Conservation (phyloP, 345 rosid species). For the Microthlaspi erraticum region DNA sequence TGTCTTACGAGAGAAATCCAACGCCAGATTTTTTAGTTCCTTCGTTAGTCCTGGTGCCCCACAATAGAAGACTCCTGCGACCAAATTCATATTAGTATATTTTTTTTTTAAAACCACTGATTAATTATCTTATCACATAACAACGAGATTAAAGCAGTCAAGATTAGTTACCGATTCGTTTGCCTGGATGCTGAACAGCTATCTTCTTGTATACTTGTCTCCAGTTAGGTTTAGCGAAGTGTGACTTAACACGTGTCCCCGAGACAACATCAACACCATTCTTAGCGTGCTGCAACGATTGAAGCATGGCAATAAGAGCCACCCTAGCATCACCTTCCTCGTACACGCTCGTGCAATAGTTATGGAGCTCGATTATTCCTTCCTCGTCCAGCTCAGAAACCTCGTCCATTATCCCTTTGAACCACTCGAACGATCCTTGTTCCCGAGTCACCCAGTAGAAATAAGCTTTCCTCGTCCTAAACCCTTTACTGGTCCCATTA, state of each 20-base stretch:
- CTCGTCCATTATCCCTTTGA: slow-evolving; percentile 91
- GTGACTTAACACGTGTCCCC: slow-evolving; percentile 82
- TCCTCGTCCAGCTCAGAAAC: slow-evolving; percentile 81
- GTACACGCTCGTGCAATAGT: slow-evolving; percentile 90
- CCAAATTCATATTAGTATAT: slow-evolving; percentile 13
- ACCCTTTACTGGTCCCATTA: slow-evolving; percentile 43
- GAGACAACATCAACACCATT: slow-evolving; percentile 89
- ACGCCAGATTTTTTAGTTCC: slow-evolving; percentile 69
- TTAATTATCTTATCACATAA: not conserved
- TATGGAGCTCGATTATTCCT: slow-evolving; percentile 74
- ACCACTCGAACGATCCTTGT: slow-evolving; percentile 97
- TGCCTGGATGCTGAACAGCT: slow-evolving; percentile 60
- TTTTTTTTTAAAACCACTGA: not conserved
- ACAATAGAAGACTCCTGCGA: slow-evolving; percentile 92
- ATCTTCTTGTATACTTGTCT: slow-evolving; percentile 81
- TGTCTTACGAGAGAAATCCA: slow-evolving; percentile 77
- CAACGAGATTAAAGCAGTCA: not conserved
- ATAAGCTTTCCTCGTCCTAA: slow-evolving; percentile 76
- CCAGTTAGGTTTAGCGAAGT: slow-evolving; percentile 91
- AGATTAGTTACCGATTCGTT: slow-evolving; percentile 63
- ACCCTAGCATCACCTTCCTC: slow-evolving; percentile 95
- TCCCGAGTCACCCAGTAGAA: slow-evolving; percentile 96
- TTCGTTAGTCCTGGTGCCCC: slow-evolving; percentile 75
- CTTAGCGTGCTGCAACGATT: slow-evolving; percentile 82
- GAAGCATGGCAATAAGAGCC: slow-evolving; percentile 87